phyloP scores from a whole-genome alignment of 139 green algal genomes.

The Nannochloris sp. region DNA sequence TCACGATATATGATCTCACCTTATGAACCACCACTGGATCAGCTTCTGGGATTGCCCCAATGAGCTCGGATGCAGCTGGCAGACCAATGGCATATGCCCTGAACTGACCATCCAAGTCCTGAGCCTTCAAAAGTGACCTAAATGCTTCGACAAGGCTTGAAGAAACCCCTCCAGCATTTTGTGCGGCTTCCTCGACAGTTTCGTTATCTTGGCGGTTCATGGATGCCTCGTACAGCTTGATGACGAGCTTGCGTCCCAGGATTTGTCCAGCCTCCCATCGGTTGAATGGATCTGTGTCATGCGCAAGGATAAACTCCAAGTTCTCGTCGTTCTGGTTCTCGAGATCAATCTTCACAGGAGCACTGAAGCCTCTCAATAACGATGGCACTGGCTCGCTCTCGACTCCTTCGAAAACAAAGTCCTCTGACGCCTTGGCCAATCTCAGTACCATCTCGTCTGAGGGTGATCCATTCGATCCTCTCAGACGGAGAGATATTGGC shows the following conservation, averaged over 20 bases:
- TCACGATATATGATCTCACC: constrained; percentile 61
- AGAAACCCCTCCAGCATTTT: constrained; percentile 49
- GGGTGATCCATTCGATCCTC: constrained; percentile 8
- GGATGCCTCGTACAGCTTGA: constrained; percentile 56
- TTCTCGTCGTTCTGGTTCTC: constrained; percentile 75
- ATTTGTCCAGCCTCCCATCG: constrained; percentile 83
- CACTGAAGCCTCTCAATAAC: constrained; percentile 87
- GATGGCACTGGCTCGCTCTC: constrained; percentile 61
- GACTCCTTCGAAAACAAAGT: constrained; percentile 54
- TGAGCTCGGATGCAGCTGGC: constrained; percentile 58
- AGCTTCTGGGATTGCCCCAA: constrained; percentile 51
- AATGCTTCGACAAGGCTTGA: constrained; percentile 50
- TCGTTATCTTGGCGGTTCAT: constrained; percentile 12
- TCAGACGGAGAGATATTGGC: constrained; percentile 68
- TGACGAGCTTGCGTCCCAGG: constrained; percentile 63
- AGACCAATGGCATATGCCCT: constrained; percentile 59
- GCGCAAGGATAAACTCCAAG: constrained; percentile 79
- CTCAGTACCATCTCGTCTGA: constrained; percentile 57
- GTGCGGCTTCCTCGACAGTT: constrained; percentile 10
- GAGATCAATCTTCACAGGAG: constrained; percentile 78
- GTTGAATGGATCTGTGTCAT: constrained; percentile 91
- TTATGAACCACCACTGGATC: constrained; percentile 65
- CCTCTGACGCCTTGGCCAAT: constrained; percentile 36
- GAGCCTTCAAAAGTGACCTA: constrained; percentile 39
- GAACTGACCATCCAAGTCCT: constrained; percentile 54